Conservation (phyloP, 2,329 filamentous ascomycete species). For the Neofusicoccum ribis region DNA sequence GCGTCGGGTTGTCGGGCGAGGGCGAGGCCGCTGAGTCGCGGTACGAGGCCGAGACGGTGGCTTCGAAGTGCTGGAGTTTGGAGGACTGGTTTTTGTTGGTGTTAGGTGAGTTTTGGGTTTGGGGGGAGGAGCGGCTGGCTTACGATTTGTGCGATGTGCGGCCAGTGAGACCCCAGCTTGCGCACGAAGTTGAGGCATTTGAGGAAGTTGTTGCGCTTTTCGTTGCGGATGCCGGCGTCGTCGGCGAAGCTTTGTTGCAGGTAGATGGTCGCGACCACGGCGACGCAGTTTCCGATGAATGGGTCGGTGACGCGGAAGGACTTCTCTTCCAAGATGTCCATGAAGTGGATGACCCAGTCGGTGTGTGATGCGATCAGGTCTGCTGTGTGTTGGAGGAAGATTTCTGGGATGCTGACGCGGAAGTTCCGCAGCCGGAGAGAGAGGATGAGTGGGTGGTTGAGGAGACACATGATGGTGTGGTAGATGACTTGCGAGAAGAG, state of each 20-base stretch:
- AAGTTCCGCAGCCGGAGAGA: conserved; percentile 56
- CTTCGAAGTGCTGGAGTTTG: conserved; percentile 44
- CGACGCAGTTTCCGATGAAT: conserved; percentile 51
- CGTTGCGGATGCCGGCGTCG: conserved; percentile 37
- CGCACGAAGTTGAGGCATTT: conserved; percentile 49
- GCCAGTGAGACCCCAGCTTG: conserved; percentile 42
- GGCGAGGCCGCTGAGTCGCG: conserved; percentile 25
- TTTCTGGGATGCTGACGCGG: conserved; percentile 53
- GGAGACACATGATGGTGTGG: conserved; percentile 53
- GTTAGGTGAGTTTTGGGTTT: too few relatives aligned
- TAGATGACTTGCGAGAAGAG: conserved; percentile 56
- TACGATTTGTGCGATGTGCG: conserved; percentile 45
- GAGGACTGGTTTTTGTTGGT: conserved; percentile 29
- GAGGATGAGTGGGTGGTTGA: conserved; percentile 57
- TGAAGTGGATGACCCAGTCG: conserved; percentile 56
- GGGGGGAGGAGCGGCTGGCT: background rate
- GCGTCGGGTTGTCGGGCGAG: conserved; percentile 17
- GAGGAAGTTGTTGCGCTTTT: conserved; percentile 47
- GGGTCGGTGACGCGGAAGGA: conserved; percentile 50
- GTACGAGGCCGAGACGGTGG: conserved; percentile 48
- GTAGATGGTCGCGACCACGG: conserved; percentile 56
- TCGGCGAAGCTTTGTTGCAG: conserved; percentile 56
- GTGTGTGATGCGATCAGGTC: conserved; percentile 54
- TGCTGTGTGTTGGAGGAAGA: conserved; percentile 56
- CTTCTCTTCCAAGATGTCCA: conserved; percentile 50